phyloP scores from a whole-genome alignment of 257 asterid genomes.

The Solanum pinnatisectum region DNA sequence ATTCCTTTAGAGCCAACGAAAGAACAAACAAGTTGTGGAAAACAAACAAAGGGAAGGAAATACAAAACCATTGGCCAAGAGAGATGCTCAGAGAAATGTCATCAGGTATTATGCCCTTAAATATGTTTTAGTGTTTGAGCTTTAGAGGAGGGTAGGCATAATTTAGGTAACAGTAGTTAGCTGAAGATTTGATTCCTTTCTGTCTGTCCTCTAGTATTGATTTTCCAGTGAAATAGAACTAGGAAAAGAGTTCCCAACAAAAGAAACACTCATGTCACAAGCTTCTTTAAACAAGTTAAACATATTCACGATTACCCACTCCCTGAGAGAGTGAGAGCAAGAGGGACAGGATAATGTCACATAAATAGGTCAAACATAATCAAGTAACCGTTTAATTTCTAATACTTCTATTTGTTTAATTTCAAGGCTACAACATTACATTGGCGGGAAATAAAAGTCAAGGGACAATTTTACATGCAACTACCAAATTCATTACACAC shows the following conservation, averaged over 20 bases:
- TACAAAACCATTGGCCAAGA: neutral
- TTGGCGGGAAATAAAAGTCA: neutral
- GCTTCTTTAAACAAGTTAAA: neutral
- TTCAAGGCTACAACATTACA: neutral
- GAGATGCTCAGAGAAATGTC: neutral
- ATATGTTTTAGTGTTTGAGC: neutral
- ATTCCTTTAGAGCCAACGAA: neutral
- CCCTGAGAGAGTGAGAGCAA: neutral
- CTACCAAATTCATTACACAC: neutral
- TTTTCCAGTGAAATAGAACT: neutral
- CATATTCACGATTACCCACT: neutral
- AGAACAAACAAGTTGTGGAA: neutral
- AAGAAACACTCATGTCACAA: neutral
- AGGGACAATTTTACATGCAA: neutral
- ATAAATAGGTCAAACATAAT: neutral
- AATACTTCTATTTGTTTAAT: neutral
- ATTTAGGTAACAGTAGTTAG: neutral
- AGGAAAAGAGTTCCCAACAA: neutral
- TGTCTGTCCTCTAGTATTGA: neutral
- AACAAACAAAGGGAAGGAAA: neutral
- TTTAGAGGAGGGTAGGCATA: neutral
- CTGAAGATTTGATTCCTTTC: neutral
- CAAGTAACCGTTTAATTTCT: neutral
- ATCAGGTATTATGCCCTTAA: neutral
- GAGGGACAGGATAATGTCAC: neutral